Evolutionary conservation across 306 rosid species (phyloP), one percentile per base, ranked within the genome.

Genomic region (Sicyos baderoa): DNA sequence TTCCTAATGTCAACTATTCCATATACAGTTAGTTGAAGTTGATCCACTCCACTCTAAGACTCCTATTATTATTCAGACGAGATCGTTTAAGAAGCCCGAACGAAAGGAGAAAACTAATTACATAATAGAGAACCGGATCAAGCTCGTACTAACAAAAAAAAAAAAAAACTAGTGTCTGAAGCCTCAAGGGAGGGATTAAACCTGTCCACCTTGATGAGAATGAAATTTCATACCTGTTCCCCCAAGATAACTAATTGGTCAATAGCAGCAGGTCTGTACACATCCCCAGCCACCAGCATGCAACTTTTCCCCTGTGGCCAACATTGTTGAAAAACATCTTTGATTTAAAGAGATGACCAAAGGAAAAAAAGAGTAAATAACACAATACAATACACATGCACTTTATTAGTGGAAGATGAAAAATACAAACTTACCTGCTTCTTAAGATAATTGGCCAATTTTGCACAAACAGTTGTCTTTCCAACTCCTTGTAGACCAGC

Each of bases 401-500:
- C 12, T 65, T 65, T 2, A 71, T 57, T 52, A 59, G 32, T 12
- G 59, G 44, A 71, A 47, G 71, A 65, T 47, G 55, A 2, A 27
- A 48, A 21, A 77, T 13, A 80, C 6, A 32, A 56, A 49, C 55
- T 72, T 52, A 90, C 99, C 90, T 81, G 99, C 74, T 93, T 93
- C 87, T 90, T 86, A 74, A 93, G 91, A 78, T 93, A 93, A 80
- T 72, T 79, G 42, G 99, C 90, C 77, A 93, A 83, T 74, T 93
- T 93, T 9, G 99, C 99, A 75, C 96, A 93, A 7, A 93, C 99
- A 44, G 99, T 93, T 18, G 97, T 93, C 84, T 93, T 93, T 80
- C 99, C 99, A 74, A 93, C 99, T 77, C 99, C 99, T 76, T 93
- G 99, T 40, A 93, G 88, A 79, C 99, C 99, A 73, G 97, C 99